A percentile compares a stretch with the other conserved stretches of the same genome.
Evolutionary conservation across 2,329 filamentous ascomycete species (phyloP).

Genomic region (Xylaria sp.): DNA sequence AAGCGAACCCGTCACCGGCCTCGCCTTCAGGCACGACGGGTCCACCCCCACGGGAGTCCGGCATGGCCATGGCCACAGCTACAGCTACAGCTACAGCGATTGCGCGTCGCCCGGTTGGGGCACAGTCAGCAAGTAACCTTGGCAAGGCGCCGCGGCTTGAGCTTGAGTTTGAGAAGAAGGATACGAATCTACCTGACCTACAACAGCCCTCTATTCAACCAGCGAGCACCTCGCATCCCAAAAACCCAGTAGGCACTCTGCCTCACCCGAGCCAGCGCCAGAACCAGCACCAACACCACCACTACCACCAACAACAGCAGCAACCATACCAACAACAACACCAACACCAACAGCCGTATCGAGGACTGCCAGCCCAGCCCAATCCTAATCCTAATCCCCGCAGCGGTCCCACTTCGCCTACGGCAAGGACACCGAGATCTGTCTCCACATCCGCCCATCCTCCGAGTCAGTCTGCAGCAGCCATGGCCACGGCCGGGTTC

Average conservation of each 20-base stretch:
- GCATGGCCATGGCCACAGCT: conserved; percentile 29
- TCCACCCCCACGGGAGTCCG: conserved; percentile 38
- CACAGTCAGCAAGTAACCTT: conserved; percentile 25
- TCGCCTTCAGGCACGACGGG: conserved; percentile 12
- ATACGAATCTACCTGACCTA: conserved; percentile 30
- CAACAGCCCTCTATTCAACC: conserved; percentile 7
- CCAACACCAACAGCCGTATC: neutral
- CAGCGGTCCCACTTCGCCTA: conserved; percentile 25
- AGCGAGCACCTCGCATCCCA: conserved; percentile 29
- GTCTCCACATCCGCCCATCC: conserved; percentile 2
- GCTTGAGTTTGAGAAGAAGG: conserved; percentile 24
- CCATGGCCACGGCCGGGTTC: conserved; percentile 1
- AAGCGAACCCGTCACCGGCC: conserved; percentile 2
- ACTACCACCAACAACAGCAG: conserved; percentile 8
- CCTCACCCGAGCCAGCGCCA: conserved; percentile 31
- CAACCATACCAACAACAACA: neutral
- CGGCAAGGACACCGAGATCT: conserved; percentile 12
- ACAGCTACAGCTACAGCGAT: conserved; percentile 36
- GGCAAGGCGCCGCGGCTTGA: conserved; percentile 25
- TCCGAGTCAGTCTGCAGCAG: conserved; percentile 2
- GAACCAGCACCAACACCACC: neutral
- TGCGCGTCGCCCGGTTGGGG: conserved; percentile 39
- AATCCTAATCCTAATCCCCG: neutral
- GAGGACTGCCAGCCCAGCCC: conserved; percentile 2
- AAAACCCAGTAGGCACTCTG: conserved; percentile 24